Base-by-base conservation (phyloP, 345 rosid genomes). In the Geranium rotundifolium region DNA sequence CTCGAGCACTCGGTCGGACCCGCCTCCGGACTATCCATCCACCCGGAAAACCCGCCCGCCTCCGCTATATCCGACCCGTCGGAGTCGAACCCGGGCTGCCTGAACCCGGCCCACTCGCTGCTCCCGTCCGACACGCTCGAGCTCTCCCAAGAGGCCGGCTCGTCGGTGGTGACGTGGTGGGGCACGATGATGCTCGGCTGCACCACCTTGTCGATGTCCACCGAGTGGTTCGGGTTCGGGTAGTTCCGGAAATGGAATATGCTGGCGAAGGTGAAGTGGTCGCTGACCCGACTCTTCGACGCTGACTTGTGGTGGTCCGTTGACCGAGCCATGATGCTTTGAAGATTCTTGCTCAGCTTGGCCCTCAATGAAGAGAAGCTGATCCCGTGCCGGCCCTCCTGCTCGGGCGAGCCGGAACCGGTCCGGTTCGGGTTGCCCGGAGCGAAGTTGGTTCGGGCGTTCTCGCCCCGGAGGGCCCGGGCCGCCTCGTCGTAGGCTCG, bases 401-500 rank as follows among this genome's bases (percentile, higher is more conserved):
- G 27, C 58, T 56, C 65, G 1, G 63, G 78, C n/a, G n/a, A n/a
- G n/a, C n/a, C n/a, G n/a, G n/a, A n/a, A n/a, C n/a, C n/a, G 59
- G 1, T 59, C 18, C 61, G 17, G 31, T 41, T 30, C 9, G 63
- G 61, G 59, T 57, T 60, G 37, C 60, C 41, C 1, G 72, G 17
- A 17, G 82, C 71, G 23, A 85, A 85, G 58, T 85, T 85, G 70
- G 88, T 85, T 17, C 91, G 68, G 4, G 91, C 91, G 52, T 79
- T 83, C 52, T 75, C 83, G 0, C 91, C 91, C 6, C 91, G 88
- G 0, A 85, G 72, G 16, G 91, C 86, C 7, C 86, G 82, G 27
- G 91, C 91, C 0, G 91, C 91, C 63, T 85, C 91, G 3, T 85
- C 91, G 1, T 85, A 85, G 7, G 83, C 86, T 52, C 84, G 67